phyloP scores from a whole-genome alignment of 176 grass and related monocot species.

The Zea luxurians region DNA sequence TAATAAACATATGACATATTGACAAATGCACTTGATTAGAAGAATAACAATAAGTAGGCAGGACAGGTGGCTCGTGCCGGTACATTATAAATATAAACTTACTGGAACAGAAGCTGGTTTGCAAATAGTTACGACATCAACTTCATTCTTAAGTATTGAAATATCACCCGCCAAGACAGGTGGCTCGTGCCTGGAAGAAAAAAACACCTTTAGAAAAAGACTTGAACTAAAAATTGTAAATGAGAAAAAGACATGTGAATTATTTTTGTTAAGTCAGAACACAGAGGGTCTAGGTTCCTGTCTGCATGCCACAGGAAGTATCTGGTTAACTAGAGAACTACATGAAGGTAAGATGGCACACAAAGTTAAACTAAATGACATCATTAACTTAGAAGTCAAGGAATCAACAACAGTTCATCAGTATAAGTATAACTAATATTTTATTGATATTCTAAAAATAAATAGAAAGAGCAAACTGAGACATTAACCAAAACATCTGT shows the following conservation, averaged over 20 bases:
- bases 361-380: background rate
- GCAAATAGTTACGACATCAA: slow-evolving; percentile 83
- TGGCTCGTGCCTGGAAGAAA: slow-evolving; percentile 80
- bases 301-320: background rate
- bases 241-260: slow-evolving; percentile 20
- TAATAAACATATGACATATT: background rate
- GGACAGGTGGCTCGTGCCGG: too few species aligned
- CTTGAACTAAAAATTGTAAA: background rate
- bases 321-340: background rate
- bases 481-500: slow-evolving; percentile 18
- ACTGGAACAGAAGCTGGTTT: slow-evolving; percentile 94
- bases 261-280: slow-evolving; percentile 13
- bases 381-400: background rate
- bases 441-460: slow-evolving; percentile 13
- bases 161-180: slow-evolving; percentile 79
- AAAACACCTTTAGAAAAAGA: slow-evolving; percentile 29
- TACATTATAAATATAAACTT: slow-evolving; percentile 37
- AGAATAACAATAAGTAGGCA: background rate
- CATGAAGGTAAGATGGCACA: background rate
- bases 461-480: background rate
- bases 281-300: slow-evolving; percentile 9
- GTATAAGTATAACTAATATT: background rate
- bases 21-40: background rate
- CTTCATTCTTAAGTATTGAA: slow-evolving; percentile 75
- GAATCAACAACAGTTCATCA: background rate